A percentile compares a stretch with the other conserved stretches of the same genome.
These are phyloP conservation scores for Phytophthora tentaculata DNA, from an alignment of 352 stramenopile species.

Conservation along the genomic window DNA sequence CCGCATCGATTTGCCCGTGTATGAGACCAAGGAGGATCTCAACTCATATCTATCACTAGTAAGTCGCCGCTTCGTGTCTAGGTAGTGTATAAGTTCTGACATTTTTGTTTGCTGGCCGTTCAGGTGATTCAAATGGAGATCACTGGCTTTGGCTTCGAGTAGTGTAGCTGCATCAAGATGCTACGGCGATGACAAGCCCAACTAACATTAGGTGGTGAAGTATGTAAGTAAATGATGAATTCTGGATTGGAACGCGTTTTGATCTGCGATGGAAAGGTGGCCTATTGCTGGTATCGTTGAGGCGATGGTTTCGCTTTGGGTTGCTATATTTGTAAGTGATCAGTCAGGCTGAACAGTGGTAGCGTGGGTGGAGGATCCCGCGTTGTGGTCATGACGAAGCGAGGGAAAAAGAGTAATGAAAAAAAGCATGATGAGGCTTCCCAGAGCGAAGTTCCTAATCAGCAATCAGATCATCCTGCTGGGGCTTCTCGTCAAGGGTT, in stretches of 20 bases:
- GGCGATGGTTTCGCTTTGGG: constrained; percentile 23
- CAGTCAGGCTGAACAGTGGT: too few species aligned
- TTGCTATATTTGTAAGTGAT: constrained; percentile 28
- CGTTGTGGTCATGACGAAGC: constrained; percentile 29
- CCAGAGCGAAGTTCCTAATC: constrained; percentile 2
- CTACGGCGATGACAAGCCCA: constrained; percentile 6
- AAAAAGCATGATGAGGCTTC: constrained; percentile 17
- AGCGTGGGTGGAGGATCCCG: too few species aligned
- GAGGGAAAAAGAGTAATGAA: constrained; percentile 22
- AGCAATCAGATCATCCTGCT: constrained; percentile 1
- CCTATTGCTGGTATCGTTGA: too few species aligned
- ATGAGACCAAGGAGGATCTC: constrained; percentile 86
- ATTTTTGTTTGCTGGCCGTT: constrained; percentile 40
- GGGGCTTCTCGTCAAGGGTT: constrained; percentile 1
- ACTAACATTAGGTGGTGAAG: constrained; percentile 17
- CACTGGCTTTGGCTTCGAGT: constrained; percentile 79
- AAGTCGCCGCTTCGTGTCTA: constrained; percentile 18
- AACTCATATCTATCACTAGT: constrained; percentile 82
- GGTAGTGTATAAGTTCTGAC: neutral
- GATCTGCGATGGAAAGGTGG: too few species aligned
- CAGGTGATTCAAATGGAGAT: constrained; percentile 88
- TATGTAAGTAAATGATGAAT: constrained; percentile 35
- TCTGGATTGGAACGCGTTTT: constrained; percentile 7
- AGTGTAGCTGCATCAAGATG: constrained; percentile 22
- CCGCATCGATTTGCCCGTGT: constrained; percentile 85